Evolutionary conservation across 176 grass and related monocot species (phyloP).

Genomic region (Oryza punctata): DNA sequence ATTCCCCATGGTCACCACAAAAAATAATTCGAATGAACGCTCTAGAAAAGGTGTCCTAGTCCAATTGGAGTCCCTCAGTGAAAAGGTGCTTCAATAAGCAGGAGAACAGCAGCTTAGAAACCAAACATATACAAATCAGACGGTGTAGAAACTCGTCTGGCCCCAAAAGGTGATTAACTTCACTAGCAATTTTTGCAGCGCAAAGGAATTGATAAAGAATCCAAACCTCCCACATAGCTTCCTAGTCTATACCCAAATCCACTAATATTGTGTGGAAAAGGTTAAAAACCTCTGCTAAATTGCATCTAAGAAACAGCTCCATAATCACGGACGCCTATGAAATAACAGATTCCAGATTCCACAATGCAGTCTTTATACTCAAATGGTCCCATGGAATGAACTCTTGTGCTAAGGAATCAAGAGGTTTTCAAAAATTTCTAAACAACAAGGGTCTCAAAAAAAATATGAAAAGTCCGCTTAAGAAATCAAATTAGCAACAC

Average conservation of each 20-base stretch:
- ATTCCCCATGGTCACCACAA: not conserved
- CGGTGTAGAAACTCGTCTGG: not conserved
- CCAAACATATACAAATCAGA: not conserved
- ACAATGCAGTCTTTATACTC: not conserved
- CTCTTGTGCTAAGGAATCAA: not conserved
- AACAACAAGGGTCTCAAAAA: not conserved
- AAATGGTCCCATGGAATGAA: not conserved
- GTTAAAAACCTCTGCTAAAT: not conserved
- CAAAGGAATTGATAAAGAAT: not conserved
- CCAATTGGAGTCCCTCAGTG: not conserved
- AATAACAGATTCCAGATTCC: not conserved
- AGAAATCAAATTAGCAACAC: slow-evolving; percentile 5
- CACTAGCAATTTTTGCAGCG: not conserved
- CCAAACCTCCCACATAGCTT: not conserved
- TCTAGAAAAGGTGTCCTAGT: too few relatives aligned
- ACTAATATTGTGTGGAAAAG: not conserved
- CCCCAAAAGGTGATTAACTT: not conserved
- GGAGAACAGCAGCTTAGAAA: not conserved
- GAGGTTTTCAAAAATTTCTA: not conserved
- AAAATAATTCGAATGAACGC: not conserved
- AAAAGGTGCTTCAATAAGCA: not conserved
- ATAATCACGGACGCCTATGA: not conserved
- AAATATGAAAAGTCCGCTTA: not conserved
- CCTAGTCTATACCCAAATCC: not conserved
- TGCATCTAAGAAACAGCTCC: not conserved